Base-by-base conservation (phyloP, 1,139 yeast species). In the Spencermartinsiella ligniputridi region DNA sequence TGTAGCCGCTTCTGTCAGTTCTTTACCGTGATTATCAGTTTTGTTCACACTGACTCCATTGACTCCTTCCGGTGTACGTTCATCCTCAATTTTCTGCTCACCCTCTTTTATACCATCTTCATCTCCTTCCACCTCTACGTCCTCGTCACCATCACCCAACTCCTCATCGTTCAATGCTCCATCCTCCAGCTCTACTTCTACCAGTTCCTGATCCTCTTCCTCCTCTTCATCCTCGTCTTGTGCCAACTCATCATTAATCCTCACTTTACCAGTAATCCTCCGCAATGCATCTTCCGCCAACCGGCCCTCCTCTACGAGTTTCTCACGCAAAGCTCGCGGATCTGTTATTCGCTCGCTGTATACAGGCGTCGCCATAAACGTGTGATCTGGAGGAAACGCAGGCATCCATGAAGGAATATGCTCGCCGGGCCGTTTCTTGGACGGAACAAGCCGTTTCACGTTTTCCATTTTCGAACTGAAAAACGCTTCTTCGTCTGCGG, bases 371-470 rank as follows among this genome's bases (percentile, higher is more conserved):
- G 79, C 75, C 63, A 79, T 81, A 60, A 83, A 90, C 0, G 97
- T 90, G 63, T 89, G 94, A 57, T 87, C 96, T 0, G 97, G 96
- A 1, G 97, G 97, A 32, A 89, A 71, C 18, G 79, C 81, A 0
- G 97, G 97, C 57, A 90, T 68, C 79, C 88, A 88, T 3, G 67
- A 57, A 0, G 95, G 95, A 3, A 86, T 74, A 53, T 80, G 78
- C 2, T 61, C 58, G n/a, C 79, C 80, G 34, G 71, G 64, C 17
- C 64, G 58, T 22, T 74, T 68, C 12, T 72, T 69, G 15, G 81
- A 71, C 0, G 92, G 60, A 36, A 50, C 55, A 44, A 52, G 55
- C 41, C 52, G 52, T 46, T 46, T 56, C 33, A 49, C 46, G 38
- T 59, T 48, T 54, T 63, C 38, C 61, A 62, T 44, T 52, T 57